These are phyloP conservation scores for Botryotinia narcissicola DNA, from an alignment of 2,329 filamentous ascomycete genomes.

Conservation along the genomic window DNA sequence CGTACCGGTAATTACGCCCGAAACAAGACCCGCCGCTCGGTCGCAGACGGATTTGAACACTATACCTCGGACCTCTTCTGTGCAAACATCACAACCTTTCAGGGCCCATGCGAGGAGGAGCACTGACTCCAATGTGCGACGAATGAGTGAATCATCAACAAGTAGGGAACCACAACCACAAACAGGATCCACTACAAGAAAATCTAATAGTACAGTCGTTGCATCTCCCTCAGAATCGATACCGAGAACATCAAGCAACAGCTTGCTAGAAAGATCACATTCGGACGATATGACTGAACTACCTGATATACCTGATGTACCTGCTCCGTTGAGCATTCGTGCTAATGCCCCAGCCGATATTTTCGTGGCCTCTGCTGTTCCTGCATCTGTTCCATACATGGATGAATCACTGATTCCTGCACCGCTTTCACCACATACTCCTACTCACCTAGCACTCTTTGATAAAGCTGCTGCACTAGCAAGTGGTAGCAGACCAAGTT, in stretches of 20 bases:
- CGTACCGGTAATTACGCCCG: conserved; percentile 42
- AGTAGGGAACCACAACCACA: conserved; percentile 14
- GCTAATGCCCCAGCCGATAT: conserved; percentile 30
- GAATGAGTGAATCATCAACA: conserved; percentile 28
- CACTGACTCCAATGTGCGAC: conserved; percentile 33
- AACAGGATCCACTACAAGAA: conserved; percentile 14
- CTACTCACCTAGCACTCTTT: conserved; percentile 27
- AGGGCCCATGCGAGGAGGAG: conserved; percentile 35
- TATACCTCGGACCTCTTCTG: conserved; percentile 39
- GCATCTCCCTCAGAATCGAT: conserved; percentile 22
- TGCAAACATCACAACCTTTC: conserved; percentile 16
- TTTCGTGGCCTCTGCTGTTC: conserved; percentile 26
- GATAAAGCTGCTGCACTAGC: conserved; percentile 36
- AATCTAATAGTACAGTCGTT: conserved; percentile 2
- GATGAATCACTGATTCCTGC: conserved; percentile 34
- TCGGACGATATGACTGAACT: neutral
- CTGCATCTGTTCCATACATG: conserved; percentile 22
- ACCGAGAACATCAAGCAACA: conserved; percentile 16
- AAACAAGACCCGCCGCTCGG: conserved; percentile 52
- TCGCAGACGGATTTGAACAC: conserved; percentile 64
- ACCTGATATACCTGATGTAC: neutral
- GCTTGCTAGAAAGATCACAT: neutral
- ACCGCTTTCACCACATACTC: conserved; percentile 33
- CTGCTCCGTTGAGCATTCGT: conserved; percentile 26
- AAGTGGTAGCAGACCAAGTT: conserved; percentile 36